Evolutionary conservation across 371 early-diverging fungal genomes (phyloP).

Genomic region (Conidiobolus incongruus): DNA sequence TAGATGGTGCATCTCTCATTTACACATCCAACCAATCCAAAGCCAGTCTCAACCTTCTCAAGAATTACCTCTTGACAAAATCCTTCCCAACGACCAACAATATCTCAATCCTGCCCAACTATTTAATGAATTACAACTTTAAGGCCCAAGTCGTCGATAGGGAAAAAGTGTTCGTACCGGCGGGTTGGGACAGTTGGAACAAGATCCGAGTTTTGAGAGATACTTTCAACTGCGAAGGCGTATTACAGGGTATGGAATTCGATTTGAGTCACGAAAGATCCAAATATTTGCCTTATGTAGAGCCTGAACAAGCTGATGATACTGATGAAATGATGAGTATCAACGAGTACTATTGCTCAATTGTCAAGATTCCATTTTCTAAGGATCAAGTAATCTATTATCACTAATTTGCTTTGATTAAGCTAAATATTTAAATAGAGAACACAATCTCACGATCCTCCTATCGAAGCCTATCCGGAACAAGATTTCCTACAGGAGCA

Average conservation of each 20-base stretch:
- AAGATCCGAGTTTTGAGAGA: constrained; percentile 53
- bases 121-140: constrained; percentile 16
- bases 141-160: constrained; percentile 68
- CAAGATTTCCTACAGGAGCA: constrained; percentile 3
- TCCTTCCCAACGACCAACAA: constrained; percentile 11
- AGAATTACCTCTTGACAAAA: constrained; percentile 48
- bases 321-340: not conserved
- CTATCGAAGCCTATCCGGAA: constrained; percentile 1
- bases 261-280: constrained; percentile 12
- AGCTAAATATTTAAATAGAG: too few relatives aligned
- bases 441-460: not conserved
- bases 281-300: not conserved
- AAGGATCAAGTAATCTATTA: too few relatives aligned
- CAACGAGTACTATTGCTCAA: not conserved
- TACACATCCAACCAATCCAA: constrained; percentile 70
- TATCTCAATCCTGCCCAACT: constrained; percentile 2
- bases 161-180: constrained; percentile 65
- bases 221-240: constrained; percentile 40
- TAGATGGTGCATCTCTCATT: constrained; percentile 78
- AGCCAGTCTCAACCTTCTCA: constrained; percentile 44
- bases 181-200: constrained; percentile 84
- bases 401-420: too few relatives aligned
- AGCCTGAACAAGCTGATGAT: not conserved
- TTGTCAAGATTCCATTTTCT: constrained; percentile 1
- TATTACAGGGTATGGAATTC: constrained; percentile 27